Conservation (phyloP, 108 stramenopile species). For the Cyclotella cryptica region DNA sequence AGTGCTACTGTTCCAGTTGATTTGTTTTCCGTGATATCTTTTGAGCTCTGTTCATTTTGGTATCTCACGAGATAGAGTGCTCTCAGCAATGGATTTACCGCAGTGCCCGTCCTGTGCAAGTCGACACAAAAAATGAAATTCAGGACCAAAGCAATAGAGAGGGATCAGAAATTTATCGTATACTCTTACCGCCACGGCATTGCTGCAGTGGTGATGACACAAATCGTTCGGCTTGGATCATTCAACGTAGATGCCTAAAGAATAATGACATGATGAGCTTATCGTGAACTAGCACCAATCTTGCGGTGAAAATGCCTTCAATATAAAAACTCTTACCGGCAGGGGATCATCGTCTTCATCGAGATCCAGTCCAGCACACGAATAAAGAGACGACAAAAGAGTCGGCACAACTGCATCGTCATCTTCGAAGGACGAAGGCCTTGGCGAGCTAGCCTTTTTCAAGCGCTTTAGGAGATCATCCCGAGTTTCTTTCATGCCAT, state of each 20-base stretch:
- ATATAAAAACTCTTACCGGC: slow-evolving; percentile 7
- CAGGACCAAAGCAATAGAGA: background rate
- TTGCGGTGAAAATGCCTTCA: background rate
- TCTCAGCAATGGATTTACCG: slow-evolving; percentile 76
- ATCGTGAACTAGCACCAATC: background rate
- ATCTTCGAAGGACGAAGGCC: background rate
- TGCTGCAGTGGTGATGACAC: slow-evolving; percentile 71
- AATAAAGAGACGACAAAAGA: slow-evolving; percentile 19
- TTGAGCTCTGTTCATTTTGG: slow-evolving; percentile 20
- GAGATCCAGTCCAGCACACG: slow-evolving; percentile 14
- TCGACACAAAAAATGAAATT: background rate
- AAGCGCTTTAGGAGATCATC: slow-evolving; percentile 7
- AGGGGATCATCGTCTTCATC: slow-evolving; percentile 20
- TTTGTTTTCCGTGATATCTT: slow-evolving; percentile 1
- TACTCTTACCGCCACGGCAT: slow-evolving; percentile 65
- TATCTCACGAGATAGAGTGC: slow-evolving; percentile 64
- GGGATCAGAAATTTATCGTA: background rate
- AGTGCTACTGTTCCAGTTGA: slow-evolving; percentile 42
- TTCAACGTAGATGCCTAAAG: slow-evolving; percentile 31
- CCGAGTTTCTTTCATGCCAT: slow-evolving; percentile 8
- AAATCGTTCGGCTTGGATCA: slow-evolving; percentile 43
- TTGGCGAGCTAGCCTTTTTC: slow-evolving; percentile 8
- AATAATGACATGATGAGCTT: background rate
- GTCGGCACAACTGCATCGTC: slow-evolving; percentile 1
- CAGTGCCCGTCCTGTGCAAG: slow-evolving; percentile 63